Evolutionary conservation across 305 asterid species (phyloP).

Genomic region (Stenogyne calaminthoides): DNA sequence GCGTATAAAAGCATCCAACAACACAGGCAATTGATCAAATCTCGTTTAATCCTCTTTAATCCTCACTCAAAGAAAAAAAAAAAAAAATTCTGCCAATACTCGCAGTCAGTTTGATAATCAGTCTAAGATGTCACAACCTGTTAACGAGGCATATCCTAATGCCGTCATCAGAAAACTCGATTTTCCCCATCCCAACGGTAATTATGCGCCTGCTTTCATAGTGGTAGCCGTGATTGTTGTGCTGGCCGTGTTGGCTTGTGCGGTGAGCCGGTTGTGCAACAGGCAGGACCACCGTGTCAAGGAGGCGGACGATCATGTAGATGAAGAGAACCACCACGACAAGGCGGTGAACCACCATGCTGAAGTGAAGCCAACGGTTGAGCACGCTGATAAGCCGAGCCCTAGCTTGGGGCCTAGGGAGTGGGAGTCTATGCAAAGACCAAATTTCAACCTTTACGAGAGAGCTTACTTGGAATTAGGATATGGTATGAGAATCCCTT

Average conservation of each 20-base stretch:
- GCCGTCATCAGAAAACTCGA: conserved; percentile 37
- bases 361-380: background rate
- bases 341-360: conserved; percentile 1
- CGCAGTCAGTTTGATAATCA: background rate
- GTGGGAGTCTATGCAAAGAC: conserved; percentile 43
- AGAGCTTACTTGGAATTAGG: conserved; percentile 58
- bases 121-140: conserved; percentile 49
- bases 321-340: conserved; percentile 3
- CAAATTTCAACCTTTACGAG: conserved; percentile 33
- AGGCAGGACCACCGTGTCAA: conserved; percentile 24
- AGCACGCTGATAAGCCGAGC: background rate
- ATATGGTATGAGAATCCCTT: conserved; percentile 37
- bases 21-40: background rate
- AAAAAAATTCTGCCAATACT: background rate
- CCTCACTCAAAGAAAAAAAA: conserved; percentile 45
- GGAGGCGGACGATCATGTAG: background rate
- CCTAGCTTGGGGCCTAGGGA: conserved; percentile 32
- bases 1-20: background rate
- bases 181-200: conserved; percentile 45
- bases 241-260: conserved; percentile 44
- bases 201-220: conserved; percentile 56
- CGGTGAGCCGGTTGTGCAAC: conserved; percentile 55
- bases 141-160: conserved; percentile 37
- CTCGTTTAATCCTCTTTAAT: conserved; percentile 23
- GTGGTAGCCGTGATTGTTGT: conserved; percentile 57